Conservation (phyloP, 2,329 filamentous ascomycete genomes). For the Macrophomina tecta region DNA sequence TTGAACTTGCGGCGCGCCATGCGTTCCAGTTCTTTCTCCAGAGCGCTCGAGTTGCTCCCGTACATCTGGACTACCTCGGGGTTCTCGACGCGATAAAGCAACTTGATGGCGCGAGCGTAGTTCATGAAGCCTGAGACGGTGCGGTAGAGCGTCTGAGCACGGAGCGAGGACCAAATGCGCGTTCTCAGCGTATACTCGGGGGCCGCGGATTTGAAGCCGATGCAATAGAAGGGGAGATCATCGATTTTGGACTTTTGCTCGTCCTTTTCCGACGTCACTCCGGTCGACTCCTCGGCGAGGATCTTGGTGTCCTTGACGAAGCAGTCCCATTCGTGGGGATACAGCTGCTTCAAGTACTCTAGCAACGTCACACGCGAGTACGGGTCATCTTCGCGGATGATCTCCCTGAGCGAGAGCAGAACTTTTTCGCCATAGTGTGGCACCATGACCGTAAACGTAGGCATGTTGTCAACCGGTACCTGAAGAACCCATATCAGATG, state of each 20-base stretch:
- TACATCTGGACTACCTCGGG: constrained; percentile 99
- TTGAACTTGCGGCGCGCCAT: constrained; percentile 99
- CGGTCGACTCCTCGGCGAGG: constrained; percentile 92
- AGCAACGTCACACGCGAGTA: constrained; percentile 96
- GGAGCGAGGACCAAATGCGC: constrained; percentile 97
- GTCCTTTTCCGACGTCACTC: constrained; percentile 93
- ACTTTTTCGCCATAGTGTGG: constrained; percentile 99
- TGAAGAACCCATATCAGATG: neutral
- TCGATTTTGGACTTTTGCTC: constrained; percentile 99
- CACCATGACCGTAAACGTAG: constrained; percentile 96
- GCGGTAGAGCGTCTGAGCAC: constrained; percentile 95
- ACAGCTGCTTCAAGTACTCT: constrained; percentile 97
- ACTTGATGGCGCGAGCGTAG: constrained; percentile 97
- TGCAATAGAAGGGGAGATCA: constrained; percentile 98
- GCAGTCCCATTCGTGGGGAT: constrained; percentile 99
- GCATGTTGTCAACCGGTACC: constrained; percentile 95
- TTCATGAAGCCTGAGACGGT: constrained; percentile 99
- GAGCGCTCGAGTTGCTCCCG: constrained; percentile 96
- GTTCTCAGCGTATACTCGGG: constrained; percentile 97
- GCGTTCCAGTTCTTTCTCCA: constrained; percentile 94
- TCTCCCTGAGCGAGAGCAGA: constrained; percentile 91
- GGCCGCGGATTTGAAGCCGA: constrained; percentile 98
- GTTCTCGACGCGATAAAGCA: constrained; percentile 97
- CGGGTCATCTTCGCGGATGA: constrained; percentile 97
- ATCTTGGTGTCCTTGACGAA: constrained; percentile 99